Base-by-base conservation (phyloP, 495 filamentous ascomycete genomes). In the Mytilinidion resinicola region DNA sequence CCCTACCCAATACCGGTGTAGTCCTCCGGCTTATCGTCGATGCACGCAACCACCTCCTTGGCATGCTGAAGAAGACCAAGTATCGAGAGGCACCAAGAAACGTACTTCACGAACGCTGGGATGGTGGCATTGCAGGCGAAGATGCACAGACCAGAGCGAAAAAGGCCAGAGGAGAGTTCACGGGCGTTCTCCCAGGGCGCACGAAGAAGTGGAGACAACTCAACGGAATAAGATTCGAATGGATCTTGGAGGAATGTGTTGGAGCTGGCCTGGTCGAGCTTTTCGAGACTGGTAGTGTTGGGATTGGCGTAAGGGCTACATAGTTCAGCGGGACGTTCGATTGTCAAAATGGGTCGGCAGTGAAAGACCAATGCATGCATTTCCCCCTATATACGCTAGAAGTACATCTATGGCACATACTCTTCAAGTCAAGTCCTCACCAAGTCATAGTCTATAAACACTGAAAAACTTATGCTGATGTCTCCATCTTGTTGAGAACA, bases 401-500 rank as follows among this genome's bases (percentile, higher is more conserved):
- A 30, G 25, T 30, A 30, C 25, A 30, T 30, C 25, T 30, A 30
- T 30, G 25, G 25, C 25, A 30, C 25, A 30, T 30, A 30, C 25
- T 6, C 6, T 30, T 6, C 25, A 30, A 30, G 2, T 30, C 25
- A 30, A 30, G 25, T 6, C 25, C 25, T 30, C 25, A 30, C 25
- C 25, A 30, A 30, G 25, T 30, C 25, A 6, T 30, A 30, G 3
- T 30, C 25, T 30, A 30, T 30, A 30, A 30, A 3, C 25, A 30
- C 2, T 30, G 25, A 30, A 30, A 46, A 49, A 49, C 14, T 17
- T 49, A 53, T 53, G 21, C 34, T 9, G 34, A n/a, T 12, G 75
- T 69, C 77, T 97, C 91, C 93, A 98, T 96, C 77, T 92, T 87
- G 73, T 86, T 80, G 65, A 98, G 78, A 64, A 98, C 86, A 62